These are phyloP conservation scores for Colletotrichum musae DNA, from an alignment of 2,329 filamentous ascomycete genomes.

Conservation along the genomic window DNA sequence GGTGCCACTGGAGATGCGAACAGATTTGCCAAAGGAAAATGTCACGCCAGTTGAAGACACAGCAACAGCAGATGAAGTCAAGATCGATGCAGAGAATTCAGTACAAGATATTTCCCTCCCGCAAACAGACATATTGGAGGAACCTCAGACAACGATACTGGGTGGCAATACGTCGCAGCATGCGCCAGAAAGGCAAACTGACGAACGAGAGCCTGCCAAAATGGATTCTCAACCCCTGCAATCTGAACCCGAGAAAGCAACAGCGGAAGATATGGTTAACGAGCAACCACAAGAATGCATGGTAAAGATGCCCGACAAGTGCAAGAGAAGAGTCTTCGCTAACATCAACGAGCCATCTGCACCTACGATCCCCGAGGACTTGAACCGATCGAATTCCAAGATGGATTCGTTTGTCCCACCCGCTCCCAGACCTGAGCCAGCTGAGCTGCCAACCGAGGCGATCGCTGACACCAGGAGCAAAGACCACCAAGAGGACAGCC, in stretches of 20 bases:
- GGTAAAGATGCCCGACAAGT: conserved; percentile 48
- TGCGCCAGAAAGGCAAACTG: not conserved
- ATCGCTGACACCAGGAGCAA: no score
- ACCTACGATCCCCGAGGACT: not conserved
- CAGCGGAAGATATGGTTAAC: not conserved
- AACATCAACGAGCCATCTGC: not conserved
- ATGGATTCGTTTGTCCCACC: not conserved
- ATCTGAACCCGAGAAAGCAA: not conserved
- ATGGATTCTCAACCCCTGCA: not conserved
- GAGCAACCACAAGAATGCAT: conserved; percentile 17
- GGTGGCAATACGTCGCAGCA: not conserved
- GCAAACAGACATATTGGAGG: not conserved
- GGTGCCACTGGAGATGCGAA: conserved; percentile 27
- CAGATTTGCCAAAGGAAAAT: not conserved
- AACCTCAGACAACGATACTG: not conserved
- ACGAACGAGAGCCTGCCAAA: not conserved
- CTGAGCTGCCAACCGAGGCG: no score
- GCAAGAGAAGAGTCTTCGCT: conserved; percentile 46
- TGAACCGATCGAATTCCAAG: not conserved
- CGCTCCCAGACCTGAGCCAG: no score
- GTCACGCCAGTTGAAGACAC: not conserved
- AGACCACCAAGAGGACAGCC: not conserved
- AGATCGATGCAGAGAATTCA: not conserved
- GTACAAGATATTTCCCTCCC: not conserved
- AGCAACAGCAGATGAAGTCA: not conserved